Conservation (phyloP, 2,329 filamentous ascomycete genomes). For the Bipolaris gigantea region DNA sequence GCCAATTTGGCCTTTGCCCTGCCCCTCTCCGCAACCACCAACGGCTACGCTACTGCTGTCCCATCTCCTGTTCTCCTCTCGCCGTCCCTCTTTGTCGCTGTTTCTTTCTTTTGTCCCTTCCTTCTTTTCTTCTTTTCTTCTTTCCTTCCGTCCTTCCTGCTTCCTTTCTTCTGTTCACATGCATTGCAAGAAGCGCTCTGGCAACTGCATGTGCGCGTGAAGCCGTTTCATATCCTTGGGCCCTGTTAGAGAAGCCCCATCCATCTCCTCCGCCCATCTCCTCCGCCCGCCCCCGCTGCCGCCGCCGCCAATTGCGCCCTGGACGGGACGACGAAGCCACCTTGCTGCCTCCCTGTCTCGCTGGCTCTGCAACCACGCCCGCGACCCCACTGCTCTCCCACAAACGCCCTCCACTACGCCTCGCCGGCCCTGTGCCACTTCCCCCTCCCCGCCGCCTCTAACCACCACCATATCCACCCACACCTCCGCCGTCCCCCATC, state of each 20-base stretch:
- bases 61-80: background rate
- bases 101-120: too few species aligned
- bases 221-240: slow-evolving; percentile 10
- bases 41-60: background rate
- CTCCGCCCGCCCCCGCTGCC: slow-evolving; percentile 1
- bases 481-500: background rate
- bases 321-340: background rate
- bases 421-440: background rate
- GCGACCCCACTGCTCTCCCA: background rate
- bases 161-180: background rate
- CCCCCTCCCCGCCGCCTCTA: background rate
- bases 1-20: slow-evolving; percentile 3
- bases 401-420: background rate
- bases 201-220: slow-evolving; percentile 8
- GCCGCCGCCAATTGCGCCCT: slow-evolving; percentile 4
- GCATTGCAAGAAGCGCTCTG: background rate
- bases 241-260: slow-evolving; percentile 11
- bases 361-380: slow-evolving; percentile 2
- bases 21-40: slow-evolving; percentile 8
- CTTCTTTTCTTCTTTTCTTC: background rate
- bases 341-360: background rate
- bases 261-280: slow-evolving; percentile 5
- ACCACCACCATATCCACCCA: background rate
- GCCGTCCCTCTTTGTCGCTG: too few species aligned
- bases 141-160: background rate